Evolutionary conservation across 140 eudicot species (phyloP), one percentile per base, ranked within the genome.

Genomic region (Erigeron philadelphicus): DNA sequence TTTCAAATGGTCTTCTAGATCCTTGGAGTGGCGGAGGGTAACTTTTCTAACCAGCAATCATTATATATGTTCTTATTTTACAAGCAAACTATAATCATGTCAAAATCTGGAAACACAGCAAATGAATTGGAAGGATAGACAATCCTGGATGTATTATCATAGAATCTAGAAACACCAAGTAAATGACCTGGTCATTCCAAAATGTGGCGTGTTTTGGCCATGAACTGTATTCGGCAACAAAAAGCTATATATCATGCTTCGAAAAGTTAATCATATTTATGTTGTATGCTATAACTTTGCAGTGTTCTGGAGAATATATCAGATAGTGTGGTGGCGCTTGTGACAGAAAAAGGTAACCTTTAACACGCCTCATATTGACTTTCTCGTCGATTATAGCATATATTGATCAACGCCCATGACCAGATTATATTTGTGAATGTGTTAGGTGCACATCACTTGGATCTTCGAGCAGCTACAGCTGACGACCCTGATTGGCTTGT

Each of bases 21-120:
- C 96, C 98, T 17, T 92, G 96, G 95, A 92, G 98, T 61, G 96
- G 98, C 50, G 98, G 98, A 81, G 73, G 95, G 95, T 88, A 74
- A 68, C 35, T 41, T 76, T 17, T 17, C 38, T 63, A 42, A 11
- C 68, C 25, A 21, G 25, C 25, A 21, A 21, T 21, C 25, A 21
- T 21, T 21, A 21, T 21, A 21, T 21, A 21, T 21, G 25, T 21
- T 21, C 25, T 21, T 21, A 21, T 21, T 21, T 21, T 21, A 21
- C 25, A 21, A 21, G 25, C 25, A 21, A 21, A 21, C 25, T 21
- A 21, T 21, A 21, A 21, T 21, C 25, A 21, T 21, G 25, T 21
- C 0, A 21, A 21, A 21, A 21, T 21, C 25, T 21, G 25, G 25
- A 21, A 21, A 48, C 54, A 47, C 53, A 1, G 15, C 13, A 48